Evolutionary conservation across 768 basidiomycete species (phyloP), one percentile per base, ranked within the genome.

Genomic region (Collybia sordida): DNA sequence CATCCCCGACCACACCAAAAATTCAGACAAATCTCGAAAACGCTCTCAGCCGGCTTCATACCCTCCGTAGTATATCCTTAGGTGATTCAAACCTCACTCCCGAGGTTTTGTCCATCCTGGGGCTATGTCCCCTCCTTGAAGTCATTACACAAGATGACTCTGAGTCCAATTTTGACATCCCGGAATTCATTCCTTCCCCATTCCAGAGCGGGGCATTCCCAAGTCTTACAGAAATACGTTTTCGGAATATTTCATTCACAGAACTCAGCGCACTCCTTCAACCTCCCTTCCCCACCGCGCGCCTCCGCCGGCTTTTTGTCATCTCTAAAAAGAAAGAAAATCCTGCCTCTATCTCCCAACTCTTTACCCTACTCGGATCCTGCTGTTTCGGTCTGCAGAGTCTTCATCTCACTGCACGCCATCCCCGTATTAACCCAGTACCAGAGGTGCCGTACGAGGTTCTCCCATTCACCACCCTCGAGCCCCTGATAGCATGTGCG

Each of bases 11-110:
- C 23, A 6, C 46, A 46, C 45, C 53, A 35, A 36, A 41, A 48
- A 18, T 56, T 6, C 47, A 51, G 23, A 47, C 47, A 7, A 24
- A 36, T 4, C 35, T 56, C 7, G 42, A 45, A 12, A 46, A 50
- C 17, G 45, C 52, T n/a, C 22, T 56, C 17, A 21, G 18, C 27
- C 35, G 42, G 52, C 44, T 75, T 54, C 22, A 36, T 28, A 21
- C 28, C 6, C 54, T 51, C 35, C 41, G 31, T n/a, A 38, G 28
- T 12, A 39, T 51, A 12, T 18, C 31, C 5, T 40, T 55, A 9
- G 46, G 46, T 11, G 50, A 55, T 31, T 24, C 47, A 21, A 39
- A 46, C 9, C 43, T 52, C 3, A 40, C 54, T 3, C 48, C 54
- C 8, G 49, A 51, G 25, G 42, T 55, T 19, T 31, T 55, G 25